phyloP scores from a whole-genome alignment of 768 basidiomycete species.

The Hypsizygus marmoreus region DNA sequence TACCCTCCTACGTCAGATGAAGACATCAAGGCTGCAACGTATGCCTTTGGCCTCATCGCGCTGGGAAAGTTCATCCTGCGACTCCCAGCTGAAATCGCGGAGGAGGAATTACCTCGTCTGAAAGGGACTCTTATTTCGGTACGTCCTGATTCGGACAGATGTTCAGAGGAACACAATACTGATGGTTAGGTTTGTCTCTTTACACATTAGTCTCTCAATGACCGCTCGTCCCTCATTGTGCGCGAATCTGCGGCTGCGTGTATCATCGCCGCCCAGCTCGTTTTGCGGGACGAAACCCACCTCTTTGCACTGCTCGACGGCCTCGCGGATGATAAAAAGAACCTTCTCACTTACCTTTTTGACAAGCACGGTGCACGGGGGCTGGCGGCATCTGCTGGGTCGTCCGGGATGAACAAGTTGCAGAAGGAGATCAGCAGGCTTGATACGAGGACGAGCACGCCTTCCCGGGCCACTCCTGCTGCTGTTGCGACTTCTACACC shows the following conservation, averaged over 20 bases:
- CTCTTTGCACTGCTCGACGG: slow-evolving; percentile 80
- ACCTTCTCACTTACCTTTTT: slow-evolving; percentile 84
- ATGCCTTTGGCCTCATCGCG: slow-evolving; percentile 83
- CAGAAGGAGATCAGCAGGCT: slow-evolving; percentile 81
- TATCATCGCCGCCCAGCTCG: slow-evolving; percentile 83
- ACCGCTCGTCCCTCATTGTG: slow-evolving; percentile 71
- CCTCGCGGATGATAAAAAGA: slow-evolving; percentile 88
- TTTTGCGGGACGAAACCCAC: slow-evolving; percentile 81
- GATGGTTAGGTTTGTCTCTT: too few species aligned
- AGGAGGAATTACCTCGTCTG: slow-evolving; percentile 83
- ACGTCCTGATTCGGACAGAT: slow-evolving; percentile 20
- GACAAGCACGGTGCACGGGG: slow-evolving; percentile 83
- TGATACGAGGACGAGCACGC: slow-evolving; percentile 78
- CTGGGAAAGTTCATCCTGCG: slow-evolving; percentile 82
- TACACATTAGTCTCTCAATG: slow-evolving; percentile 63
- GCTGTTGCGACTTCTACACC: too few species aligned
- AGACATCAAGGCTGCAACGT: slow-evolving; percentile 63
- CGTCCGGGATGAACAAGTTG: slow-evolving; percentile 65
- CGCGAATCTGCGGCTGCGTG: slow-evolving; percentile 82
- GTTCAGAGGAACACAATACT: slow-evolving; percentile 9
- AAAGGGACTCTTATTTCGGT: slow-evolving; percentile 71
- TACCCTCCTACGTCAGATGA: slow-evolving; percentile 42
- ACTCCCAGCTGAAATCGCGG: slow-evolving; percentile 80
- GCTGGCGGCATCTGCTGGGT: slow-evolving; percentile 31
- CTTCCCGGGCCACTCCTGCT: slow-evolving; percentile 39